These are phyloP conservation scores for Cenchrus americanus DNA, from an alignment of 176 grass and related monocot genomes.

Conservation along the genomic window DNA sequence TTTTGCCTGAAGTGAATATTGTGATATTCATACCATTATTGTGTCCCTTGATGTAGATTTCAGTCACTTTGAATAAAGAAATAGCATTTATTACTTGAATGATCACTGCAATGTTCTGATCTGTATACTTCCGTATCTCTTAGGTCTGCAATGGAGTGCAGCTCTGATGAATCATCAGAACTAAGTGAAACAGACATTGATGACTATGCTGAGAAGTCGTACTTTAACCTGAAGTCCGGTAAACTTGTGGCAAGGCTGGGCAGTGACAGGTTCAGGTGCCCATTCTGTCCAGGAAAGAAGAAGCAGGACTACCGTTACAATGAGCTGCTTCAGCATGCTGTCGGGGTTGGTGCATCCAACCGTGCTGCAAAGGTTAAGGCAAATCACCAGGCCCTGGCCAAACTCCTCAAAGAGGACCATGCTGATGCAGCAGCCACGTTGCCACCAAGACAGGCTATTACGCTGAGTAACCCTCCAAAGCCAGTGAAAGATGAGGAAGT, in stretches of 20 bases:
- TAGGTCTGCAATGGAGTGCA: slow-evolving; percentile 52
- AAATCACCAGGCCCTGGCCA: slow-evolving; percentile 58
- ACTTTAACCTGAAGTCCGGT: slow-evolving; percentile 36
- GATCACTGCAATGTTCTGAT: not conserved
- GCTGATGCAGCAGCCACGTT: slow-evolving; percentile 23
- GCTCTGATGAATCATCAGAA: slow-evolving; percentile 57
- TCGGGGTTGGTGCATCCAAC: slow-evolving; percentile 55
- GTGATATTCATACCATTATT: not conserved
- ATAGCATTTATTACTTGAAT: not conserved
- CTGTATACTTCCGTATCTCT: not conserved
- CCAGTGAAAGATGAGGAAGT: slow-evolving; percentile 37
- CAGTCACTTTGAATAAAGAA: not conserved
- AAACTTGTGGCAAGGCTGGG: slow-evolving; percentile 32
- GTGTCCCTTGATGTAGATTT: not conserved
- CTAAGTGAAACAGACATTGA: slow-evolving; percentile 59
- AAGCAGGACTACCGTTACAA: slow-evolving; percentile 61
- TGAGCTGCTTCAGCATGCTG: slow-evolving; percentile 63
- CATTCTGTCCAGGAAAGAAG: slow-evolving; percentile 62
- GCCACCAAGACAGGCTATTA: not conserved
- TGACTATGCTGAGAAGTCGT: slow-evolving; percentile 51
- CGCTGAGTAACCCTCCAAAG: slow-evolving; percentile 27
- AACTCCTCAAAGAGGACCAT: slow-evolving; percentile 46
- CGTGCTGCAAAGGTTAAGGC: slow-evolving; percentile 55
- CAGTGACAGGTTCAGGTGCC: slow-evolving; percentile 48
- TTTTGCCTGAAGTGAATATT: not conserved